phyloP scores from a whole-genome alignment of 2,329 filamentous ascomycete genomes.

The Phyllosticta citriasiana region DNA sequence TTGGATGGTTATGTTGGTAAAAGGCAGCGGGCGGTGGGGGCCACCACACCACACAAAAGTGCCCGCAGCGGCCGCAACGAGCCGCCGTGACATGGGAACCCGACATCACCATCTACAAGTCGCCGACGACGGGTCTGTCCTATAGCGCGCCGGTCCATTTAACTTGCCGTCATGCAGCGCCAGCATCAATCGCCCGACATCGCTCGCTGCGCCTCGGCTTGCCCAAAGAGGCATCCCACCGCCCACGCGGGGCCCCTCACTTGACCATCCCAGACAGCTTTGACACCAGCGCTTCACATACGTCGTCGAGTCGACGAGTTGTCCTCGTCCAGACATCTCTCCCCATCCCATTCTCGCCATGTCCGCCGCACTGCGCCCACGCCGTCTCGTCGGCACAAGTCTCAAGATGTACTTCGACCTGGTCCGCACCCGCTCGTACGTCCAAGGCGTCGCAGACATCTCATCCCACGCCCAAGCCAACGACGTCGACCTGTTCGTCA shows the following conservation, averaged over 20 bases:
- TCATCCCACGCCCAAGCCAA: constrained; percentile 44
- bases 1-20: not conserved
- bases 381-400: constrained; percentile 61
- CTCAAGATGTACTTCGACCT: constrained; percentile 75
- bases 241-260: not conserved
- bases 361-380: constrained; percentile 23
- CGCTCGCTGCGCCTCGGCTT: constrained; percentile 2
- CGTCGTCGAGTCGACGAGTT: not conserved
- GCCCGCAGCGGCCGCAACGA: not conserved
- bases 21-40: not conserved
- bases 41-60: not conserved
- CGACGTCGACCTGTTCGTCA: constrained; percentile 61
- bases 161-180: not conserved
- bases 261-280: not conserved
- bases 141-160: not conserved
- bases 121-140: not conserved
- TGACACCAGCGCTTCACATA: not conserved
- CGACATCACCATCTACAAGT: not conserved
- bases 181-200: not conserved
- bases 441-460: constrained; percentile 32
- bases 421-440: constrained; percentile 45
- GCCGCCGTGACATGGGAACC: not conserved
- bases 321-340: not conserved
- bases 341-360: not conserved
- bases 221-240: constrained; percentile 1